Base-by-base conservation (phyloP, 371 early-diverging fungal species). In the Basidiobolus meristosporus region DNA sequence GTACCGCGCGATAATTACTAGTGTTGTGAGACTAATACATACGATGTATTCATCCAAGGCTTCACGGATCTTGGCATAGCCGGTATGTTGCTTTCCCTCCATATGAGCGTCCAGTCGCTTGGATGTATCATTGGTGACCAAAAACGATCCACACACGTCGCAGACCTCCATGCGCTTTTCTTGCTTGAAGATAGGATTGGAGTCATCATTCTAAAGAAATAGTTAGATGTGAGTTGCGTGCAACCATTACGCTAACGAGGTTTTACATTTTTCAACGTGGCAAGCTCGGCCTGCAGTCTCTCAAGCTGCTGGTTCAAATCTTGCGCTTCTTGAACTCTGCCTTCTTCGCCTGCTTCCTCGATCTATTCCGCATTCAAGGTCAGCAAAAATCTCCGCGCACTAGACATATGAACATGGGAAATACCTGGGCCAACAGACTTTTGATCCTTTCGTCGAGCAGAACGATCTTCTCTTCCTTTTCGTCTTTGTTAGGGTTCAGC, bases 21-120 rank as follows among this genome's bases (percentile, higher is more conserved):
- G n/a, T n/a, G n/a, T 22, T 9, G 28, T 30, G 12, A 5, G 38
- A 42, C 52, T 50, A n/a, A n/a, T n/a, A n/a, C n/a, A n/a, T 59
- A 69, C 70, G 61, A 75, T 78, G 59, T 65, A 64, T 44, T 77
- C 73, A 35, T 81, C 78, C 39, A 83, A 63, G 5, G 87, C 72
- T 38, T 79, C 73, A 40, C 86, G 69, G 29, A 90, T 81, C 48
- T 69, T 77, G 12, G 73, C 55, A 56, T 77, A 90, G 0, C 90
- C 90, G 38, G 73, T 76, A 54, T 90, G 88, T 53, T 88, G 88
- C 56, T 86, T 86, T 43, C 90, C 90, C 42, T 71, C 67, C 40
- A 80, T 63, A 53, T 90, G 90, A 18, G 89, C 84, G 42, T 85
- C 87, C 50, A 86, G 56, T 21, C 87, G 63, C 49, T 80, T 73